Conservation (phyloP, 148 eudicot genomes). For the Amaranthus hypochondriacus region DNA sequence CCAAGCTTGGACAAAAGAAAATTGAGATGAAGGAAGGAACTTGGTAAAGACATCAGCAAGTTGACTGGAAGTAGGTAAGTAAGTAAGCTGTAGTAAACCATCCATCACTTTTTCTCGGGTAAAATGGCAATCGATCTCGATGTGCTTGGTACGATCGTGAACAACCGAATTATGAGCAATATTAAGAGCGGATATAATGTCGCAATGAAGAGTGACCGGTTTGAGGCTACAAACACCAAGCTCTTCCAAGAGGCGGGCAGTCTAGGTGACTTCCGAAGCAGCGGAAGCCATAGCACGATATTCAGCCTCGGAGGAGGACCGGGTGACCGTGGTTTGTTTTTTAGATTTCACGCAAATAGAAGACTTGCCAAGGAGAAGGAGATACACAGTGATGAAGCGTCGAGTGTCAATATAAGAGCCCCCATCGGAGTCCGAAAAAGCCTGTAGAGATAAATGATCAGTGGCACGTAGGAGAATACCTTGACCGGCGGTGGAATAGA, state of each 20-base stretch:
- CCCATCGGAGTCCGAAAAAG: background rate
- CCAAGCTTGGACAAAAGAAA: no score
- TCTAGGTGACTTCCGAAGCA: background rate
- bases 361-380: no score
- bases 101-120: background rate
- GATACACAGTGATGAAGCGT: background rate
- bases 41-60: background rate
- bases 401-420: background rate
- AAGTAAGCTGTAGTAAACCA: background rate
- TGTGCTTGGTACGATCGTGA: no score
- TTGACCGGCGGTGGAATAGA: background rate
- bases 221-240: background rate
- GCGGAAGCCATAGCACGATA: background rate
- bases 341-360: no score
- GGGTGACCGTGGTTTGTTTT: background rate
- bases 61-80: background rate
- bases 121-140: background rate
- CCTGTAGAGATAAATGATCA: background rate
- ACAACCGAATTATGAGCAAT: no score
- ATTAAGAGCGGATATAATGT: no score
- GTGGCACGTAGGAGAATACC: background rate
- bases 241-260: background rate
- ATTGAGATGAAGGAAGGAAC: background rate
- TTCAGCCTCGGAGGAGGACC: no score
- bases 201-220: background rate